Conservation (phyloP, 2,329 filamentous ascomycete species). For the Botrytis tulipae region DNA sequence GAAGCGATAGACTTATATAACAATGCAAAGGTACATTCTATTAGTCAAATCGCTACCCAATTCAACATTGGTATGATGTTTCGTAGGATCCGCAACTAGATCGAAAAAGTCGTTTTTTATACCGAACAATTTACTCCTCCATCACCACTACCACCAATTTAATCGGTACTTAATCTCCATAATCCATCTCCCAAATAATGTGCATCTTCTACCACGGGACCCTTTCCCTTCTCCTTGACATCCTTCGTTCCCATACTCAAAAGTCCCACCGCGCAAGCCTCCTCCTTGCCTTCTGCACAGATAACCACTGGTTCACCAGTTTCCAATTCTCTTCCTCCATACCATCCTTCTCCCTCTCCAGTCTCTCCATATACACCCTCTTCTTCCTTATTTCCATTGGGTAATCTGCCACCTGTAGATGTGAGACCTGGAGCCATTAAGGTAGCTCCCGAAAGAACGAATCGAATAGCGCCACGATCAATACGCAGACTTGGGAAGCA, state of each 20-base stretch:
- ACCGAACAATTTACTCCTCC: background rate
- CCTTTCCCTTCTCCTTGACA: constrained; percentile 92
- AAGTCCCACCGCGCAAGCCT: constrained; percentile 84
- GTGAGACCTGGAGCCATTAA: constrained; percentile 96
- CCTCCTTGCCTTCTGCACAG: constrained; percentile 87
- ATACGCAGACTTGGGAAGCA: constrained; percentile 84
- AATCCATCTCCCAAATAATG: constrained; percentile 94
- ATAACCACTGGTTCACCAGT: constrained; percentile 85
- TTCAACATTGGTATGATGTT: background rate
- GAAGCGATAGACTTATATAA: background rate
- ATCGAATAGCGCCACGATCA: constrained; percentile 93
- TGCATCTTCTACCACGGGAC: constrained; percentile 86
- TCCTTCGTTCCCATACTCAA: constrained; percentile 84
- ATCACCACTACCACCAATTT: too few relatives aligned
- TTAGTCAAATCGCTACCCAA: background rate
- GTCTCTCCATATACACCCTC: constrained; percentile 37
- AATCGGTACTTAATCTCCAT: constrained; percentile 57
- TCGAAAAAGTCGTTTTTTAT: background rate
- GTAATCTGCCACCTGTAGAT: constrained; percentile 75
- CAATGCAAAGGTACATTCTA: background rate
- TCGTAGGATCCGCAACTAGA: background rate
- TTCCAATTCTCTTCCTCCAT: constrained; percentile 65
- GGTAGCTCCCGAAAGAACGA: constrained; percentile 88
- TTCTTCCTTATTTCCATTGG: constrained; percentile 45
- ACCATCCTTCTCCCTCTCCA: constrained; percentile 43